Evolutionary conservation across 176 grass and related monocot genomes (phyloP), one percentile per base, ranked within the genome.

Genomic region (Aegilops bicornis): DNA sequence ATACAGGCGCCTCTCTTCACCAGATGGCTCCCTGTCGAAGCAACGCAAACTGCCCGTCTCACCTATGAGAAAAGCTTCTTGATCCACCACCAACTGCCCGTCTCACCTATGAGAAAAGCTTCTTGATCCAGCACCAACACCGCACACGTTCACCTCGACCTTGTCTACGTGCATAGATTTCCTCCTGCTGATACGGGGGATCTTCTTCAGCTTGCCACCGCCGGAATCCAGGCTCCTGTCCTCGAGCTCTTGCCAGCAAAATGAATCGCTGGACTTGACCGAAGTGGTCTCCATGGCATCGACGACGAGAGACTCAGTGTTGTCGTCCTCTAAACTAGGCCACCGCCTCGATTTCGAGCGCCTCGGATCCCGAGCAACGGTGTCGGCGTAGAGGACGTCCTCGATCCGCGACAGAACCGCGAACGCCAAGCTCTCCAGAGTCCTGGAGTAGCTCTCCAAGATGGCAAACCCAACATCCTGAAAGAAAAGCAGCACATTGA

Each of bases 361-460:
- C 68, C 43, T 76, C 3, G 74, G 84, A 24, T 96, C 89, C 40
- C 59, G 75, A 35, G 73, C 73, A 2, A 90, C 2, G 4, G 67
- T 76, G 73, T 91, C 87, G 6, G 91, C 94, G 0, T 91, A 83
- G 15, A 96, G 77, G 16, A 96, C 94, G n/a, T 96, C 91, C 61
- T 96, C 94, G 3, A 96, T 91, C 27, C 91, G 91, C 12, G 94
- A 93, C 76, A 91, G 15, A 20, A 96, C 87, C 1, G 89, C 86
- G 4, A 88, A 96, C 2, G 91, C 94, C 66, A 96, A 80, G 73
- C 94, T 96, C 83, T 96, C 94, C 0, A 93, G 56, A 1, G 90
- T 62, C 35, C 94, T 93, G 10, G 94, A 96, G 89, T 96, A 96
- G 90, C 94, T 96, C 58, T 96, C 94, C 84, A 93, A 48, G 66